Evolutionary conservation across 371 early-diverging fungal genomes (phyloP), one percentile per base, ranked within the genome.

Genomic region (Lichtheimia ramosa): DNA sequence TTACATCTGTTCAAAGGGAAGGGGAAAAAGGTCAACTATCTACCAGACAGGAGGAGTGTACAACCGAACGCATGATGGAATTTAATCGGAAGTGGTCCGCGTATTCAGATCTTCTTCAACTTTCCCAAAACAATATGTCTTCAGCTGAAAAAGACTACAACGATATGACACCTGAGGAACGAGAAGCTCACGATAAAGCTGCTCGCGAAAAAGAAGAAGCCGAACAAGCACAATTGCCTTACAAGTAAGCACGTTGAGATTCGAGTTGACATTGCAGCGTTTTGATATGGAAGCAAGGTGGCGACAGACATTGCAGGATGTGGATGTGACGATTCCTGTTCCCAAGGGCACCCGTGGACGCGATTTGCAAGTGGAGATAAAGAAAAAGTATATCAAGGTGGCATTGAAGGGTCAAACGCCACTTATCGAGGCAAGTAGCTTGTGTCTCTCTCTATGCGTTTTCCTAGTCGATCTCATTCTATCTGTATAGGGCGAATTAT

Each of bases 251-350:
- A 15, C 24, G n/a, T 24, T 42, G 21, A 55, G 2, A n/a, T n/a
- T n/a, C 43, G 34, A 34, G 34, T 34, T 34, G 34, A 10, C 34
- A 34, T 34, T 34, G 34, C 34, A 34, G 34, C 34, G 34, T 34
- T n/a, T 34, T 34, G 34, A 34, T 10, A 34, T 34, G 5, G n/a
- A 16, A 18, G n/a, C 46, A 41, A 79, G 74, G 46, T 95, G 95
- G 95, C 84, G 75, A 54, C 96, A 96, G 73, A 93, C 93, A 1
- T 77, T 96, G 56, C 81, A 80, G 61, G 95, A 96, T 41, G 92
- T 96, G 0, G 92, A 91, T 61, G 57, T 96, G 5, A 74, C 82
- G 0, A 71, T 93, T n/a, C 76, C 88, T 4, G 83, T 96, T 12
- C 89, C 92, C 10, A 82, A 84, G 43, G 93, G 93, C 18, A 92